Evolutionary conservation across 2,329 filamentous ascomycete genomes (phyloP).

Genomic region (Hortaea sp.): DNA sequence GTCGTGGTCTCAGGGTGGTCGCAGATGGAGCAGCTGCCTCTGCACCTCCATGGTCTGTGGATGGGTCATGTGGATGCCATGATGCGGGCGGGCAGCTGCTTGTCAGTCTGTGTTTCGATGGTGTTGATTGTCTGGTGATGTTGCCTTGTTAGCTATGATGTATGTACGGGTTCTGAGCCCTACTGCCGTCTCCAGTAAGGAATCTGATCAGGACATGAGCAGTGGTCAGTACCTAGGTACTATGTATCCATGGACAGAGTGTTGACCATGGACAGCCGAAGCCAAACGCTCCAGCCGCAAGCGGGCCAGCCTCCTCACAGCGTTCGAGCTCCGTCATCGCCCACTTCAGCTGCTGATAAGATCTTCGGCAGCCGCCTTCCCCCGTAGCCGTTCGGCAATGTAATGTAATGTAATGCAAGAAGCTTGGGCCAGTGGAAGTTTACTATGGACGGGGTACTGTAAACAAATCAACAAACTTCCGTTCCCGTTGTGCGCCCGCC

Average conservation of each 20-base stretch:
- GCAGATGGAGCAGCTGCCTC: background rate
- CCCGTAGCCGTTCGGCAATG: background rate
- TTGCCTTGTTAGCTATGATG: background rate
- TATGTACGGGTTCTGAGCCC: too few species aligned
- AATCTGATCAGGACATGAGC: too few species aligned
- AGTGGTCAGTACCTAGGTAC: too few species aligned
- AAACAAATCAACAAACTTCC: background rate
- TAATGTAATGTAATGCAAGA: background rate
- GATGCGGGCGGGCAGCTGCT: background rate
- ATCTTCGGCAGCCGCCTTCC: background rate
- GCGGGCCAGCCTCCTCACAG: too few species aligned
- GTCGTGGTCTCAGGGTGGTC: background rate
- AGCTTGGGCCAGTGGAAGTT: background rate
- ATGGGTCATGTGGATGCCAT: slow-evolving; percentile 1
- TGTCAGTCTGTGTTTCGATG: background rate
- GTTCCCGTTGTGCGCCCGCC: background rate
- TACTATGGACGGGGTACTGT: background rate
- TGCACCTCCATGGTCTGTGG: background rate
- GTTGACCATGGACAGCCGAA: too few species aligned
- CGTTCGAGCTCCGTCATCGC: too few species aligned
- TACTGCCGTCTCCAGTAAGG: too few species aligned
- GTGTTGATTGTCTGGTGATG: background rate
- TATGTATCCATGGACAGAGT: too few species aligned
- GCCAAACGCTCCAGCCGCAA: too few species aligned
- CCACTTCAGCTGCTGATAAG: too few species aligned